These are phyloP conservation scores for Diaporthe citri DNA, from an alignment of 2,329 filamentous ascomycete species.

Conservation along the genomic window DNA sequence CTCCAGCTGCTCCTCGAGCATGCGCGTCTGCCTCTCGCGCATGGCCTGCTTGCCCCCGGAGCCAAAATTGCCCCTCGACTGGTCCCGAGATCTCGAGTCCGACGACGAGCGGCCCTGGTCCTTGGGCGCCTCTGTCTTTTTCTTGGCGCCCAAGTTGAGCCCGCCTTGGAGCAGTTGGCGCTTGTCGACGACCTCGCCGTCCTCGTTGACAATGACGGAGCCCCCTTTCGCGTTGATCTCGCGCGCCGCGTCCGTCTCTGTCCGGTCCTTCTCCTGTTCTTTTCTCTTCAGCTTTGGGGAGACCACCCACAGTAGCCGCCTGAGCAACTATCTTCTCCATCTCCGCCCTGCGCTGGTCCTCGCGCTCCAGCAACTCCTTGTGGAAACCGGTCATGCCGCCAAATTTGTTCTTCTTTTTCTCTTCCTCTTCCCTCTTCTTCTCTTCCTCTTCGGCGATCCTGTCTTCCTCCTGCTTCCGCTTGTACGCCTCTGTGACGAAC, in stretches of 20 bases:
- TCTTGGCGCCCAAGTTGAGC: constrained; percentile 77
- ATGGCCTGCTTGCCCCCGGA: constrained; percentile 72
- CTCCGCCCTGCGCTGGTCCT: constrained; percentile 77
- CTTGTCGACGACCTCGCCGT: constrained; percentile 87
- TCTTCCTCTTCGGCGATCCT: constrained; percentile 79
- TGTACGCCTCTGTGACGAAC: constrained; percentile 88
- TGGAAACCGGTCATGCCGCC: constrained; percentile 86
- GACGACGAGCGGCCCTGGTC: constrained; percentile 48
- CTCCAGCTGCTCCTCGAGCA: constrained; percentile 84
- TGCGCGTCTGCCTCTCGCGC: constrained; percentile 80
- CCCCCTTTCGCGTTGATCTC: constrained; percentile 75
- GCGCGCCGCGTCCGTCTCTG: constrained; percentile 73
- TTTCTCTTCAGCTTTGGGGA: constrained; percentile 46
- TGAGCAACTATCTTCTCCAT: constrained; percentile 76
- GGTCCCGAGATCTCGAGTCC: constrained; percentile 46
- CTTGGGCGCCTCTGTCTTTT: constrained; percentile 61
- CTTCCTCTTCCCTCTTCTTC: constrained; percentile 71
- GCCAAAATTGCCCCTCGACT: constrained; percentile 54
- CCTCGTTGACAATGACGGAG: constrained; percentile 80
- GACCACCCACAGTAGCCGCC: constrained; percentile 56
- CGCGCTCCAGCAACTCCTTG: constrained; percentile 77
- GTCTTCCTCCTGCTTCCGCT: constrained; percentile 83
- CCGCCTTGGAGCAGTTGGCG: constrained; percentile 82
- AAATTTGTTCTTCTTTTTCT: constrained; percentile 73
- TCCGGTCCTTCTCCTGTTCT: constrained; percentile 61